Percentiles rank a stretch among this genome's conserved stretches.
Conservation (phyloP, 2,329 filamentous ascomycete genomes). For the Penicillium sp. region DNA sequence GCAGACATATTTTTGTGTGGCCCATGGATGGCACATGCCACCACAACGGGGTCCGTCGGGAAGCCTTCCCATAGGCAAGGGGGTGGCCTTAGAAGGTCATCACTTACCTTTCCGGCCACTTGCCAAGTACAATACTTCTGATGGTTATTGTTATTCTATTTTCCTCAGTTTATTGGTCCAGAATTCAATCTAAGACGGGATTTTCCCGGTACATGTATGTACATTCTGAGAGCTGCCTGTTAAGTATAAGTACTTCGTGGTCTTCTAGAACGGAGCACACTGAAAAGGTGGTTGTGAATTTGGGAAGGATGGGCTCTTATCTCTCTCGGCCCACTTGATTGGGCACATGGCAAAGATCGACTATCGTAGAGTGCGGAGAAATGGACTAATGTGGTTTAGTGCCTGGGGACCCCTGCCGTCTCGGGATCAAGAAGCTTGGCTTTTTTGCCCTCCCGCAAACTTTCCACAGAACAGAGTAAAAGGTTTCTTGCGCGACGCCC, state of each 20-base stretch:
- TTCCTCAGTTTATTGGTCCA: too few relatives aligned
- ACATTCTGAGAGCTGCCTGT: too few relatives aligned
- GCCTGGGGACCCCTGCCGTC: conserved; percentile 6
- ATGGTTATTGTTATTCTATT: background rate
- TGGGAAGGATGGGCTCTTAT: background rate
- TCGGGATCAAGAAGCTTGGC: conserved; percentile 15
- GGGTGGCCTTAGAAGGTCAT: background rate
- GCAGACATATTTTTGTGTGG: conserved; percentile 3
- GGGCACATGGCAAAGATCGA: conserved; percentile 8
- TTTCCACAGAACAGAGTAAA: background rate
- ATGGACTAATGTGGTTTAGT: conserved; percentile 15
- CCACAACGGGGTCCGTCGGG: conserved; percentile 20
- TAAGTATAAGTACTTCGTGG: too few relatives aligned
- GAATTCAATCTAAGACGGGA: too few relatives aligned
- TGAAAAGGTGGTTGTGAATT: background rate
- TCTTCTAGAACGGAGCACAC: too few relatives aligned
- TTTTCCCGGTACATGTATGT: too few relatives aligned
- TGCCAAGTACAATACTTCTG: background rate
- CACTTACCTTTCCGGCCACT: background rate
- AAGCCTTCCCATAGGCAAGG: conserved; percentile 20
- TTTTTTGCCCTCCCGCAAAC: background rate
- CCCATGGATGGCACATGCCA: conserved; percentile 9
- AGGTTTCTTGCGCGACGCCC: background rate
- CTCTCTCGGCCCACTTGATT: conserved; percentile 8
- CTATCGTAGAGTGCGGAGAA: conserved; percentile 25